Evolutionary conservation across 179 eudicot species (phyloP), one percentile per base, ranked within the genome.

Genomic region (Carnegiea gigantea): DNA sequence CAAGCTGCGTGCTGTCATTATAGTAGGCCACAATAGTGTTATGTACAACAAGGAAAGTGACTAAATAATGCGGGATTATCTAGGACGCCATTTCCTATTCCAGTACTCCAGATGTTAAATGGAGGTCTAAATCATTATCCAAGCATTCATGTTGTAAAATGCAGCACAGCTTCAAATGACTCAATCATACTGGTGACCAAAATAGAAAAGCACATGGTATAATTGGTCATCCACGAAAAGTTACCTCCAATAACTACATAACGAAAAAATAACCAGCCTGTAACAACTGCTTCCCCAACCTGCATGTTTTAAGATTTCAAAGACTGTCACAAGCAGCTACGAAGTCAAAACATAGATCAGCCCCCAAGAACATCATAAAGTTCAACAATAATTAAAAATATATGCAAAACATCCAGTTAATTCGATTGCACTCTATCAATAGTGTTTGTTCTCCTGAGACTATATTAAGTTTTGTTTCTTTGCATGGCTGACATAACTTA

Each of bases 231-330:
- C 43, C 64, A 76, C 15, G 28, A 75, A 62, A 79, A 78, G 46
- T 84, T 95, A 97, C 99, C 98, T 97, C 99, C 99, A 90, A 97
- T 90, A 60, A 97, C 99, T 80, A 97, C 88, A 85, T 97, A 97
- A 43, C 99, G 95, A 51, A 97, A 97, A 87, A 97, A 95, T 73
- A 97, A 88, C 99, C 99, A 97, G 77, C 98, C 97, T 74, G 88
- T 88, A 82, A 97, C 98, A 78, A 97, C 99, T 57, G 98, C 98
- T 90, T 97, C 99, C 74, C 90, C 92, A 67, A 93, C 92, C 98
- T 97, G 92, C 84, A 78, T 44, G 81, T 62, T 76, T 68, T 65
- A 77, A 65, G 36, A 77, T 43, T 2, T 49, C 23, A 68, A 73
- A 74, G 5, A 6, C 8, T 9, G 44, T 15, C 65, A 77, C n/a